Evolutionary conservation across 2,329 filamentous ascomycete species (phyloP), one percentile per base, ranked within the genome.

Genomic region (Trichoderma gracile): DNA sequence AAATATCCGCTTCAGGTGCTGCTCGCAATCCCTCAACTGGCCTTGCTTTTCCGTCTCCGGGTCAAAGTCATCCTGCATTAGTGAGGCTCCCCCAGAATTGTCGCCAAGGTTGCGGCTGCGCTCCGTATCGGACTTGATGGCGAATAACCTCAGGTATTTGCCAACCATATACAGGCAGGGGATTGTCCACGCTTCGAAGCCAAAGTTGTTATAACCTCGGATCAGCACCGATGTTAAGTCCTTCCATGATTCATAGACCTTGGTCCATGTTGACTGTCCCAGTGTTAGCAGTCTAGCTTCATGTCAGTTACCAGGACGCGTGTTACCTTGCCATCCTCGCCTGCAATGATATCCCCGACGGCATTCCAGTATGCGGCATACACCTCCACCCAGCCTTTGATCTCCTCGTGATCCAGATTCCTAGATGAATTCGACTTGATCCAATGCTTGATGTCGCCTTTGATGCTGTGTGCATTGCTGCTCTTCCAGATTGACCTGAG

Each of bases 1-100:
- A 76, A 98, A 99, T 69, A 98, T 93, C 55, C 91, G 86, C 76
- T 97, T 98, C 66, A 99, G 87, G 50, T 94, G 87, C 68, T 94
- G 87, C 17, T 95, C 93, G 42, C 93, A 93, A 76, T 98, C 93
- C 75, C 97, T 91, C 30, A 99, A 82, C 73, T 91, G 93, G 68
- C 93, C 89, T 72, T 96, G 89, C 75, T 92, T 91, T 71, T 90
- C 89, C 15, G 84, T 77, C 66, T 93, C 89, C 0, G 86, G 85
- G 66, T 93, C 88, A 67, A 96, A 87, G 74, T 97, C 93, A 73
- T 97, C 93, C 69, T 91, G 86, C 70, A 93, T 88, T 21, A 79
- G 75, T 6, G 78, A 75, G 45, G 76, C 74, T 8, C 76, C 76
- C 10, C 76, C 73, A 9, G 79, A 78, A 40, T 72, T 76, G 7